Evolutionary conservation across 306 rosid genomes (phyloP).

Genomic region (Lablab purpureus): DNA sequence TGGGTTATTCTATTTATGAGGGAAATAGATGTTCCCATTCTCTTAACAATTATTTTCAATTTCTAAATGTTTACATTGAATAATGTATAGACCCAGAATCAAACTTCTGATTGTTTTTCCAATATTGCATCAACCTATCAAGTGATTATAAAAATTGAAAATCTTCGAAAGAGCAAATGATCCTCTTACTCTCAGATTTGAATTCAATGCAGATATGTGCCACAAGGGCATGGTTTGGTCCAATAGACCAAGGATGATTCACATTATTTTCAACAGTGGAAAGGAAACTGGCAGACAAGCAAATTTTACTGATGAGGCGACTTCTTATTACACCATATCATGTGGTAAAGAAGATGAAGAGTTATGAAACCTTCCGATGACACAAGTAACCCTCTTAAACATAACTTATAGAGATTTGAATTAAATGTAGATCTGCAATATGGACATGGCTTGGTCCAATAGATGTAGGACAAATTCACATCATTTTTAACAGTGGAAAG

Average conservation of each 20-base stretch:
- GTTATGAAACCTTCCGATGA: neutral
- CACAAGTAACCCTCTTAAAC: neutral
- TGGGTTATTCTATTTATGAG: constrained; percentile 16
- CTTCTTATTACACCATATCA: neutral
- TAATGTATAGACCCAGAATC: neutral
- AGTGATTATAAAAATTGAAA: neutral
- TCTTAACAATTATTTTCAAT: constrained; percentile 23
- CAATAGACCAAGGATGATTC: constrained; percentile 7
- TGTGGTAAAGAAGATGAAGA: neutral
- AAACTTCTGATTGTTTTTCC: neutral
- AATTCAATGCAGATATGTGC: neutral
- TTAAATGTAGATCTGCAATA: neutral
- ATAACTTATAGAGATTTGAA: neutral
- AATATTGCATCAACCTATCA: neutral
- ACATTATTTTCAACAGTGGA: neutral
- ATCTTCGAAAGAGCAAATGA: neutral
- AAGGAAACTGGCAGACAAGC: neutral
- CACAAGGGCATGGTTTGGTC: neutral
- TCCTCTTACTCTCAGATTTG: neutral
- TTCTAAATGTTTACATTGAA: constrained; percentile 9
- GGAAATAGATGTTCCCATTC: neutral
- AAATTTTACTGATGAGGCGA: neutral
- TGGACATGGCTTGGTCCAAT: neutral
- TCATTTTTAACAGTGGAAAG: constrained; percentile 5
- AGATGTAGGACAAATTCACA: neutral